Conservation (phyloP, 805 yeast genomes). For the Middelhovenomyces tepae region DNA sequence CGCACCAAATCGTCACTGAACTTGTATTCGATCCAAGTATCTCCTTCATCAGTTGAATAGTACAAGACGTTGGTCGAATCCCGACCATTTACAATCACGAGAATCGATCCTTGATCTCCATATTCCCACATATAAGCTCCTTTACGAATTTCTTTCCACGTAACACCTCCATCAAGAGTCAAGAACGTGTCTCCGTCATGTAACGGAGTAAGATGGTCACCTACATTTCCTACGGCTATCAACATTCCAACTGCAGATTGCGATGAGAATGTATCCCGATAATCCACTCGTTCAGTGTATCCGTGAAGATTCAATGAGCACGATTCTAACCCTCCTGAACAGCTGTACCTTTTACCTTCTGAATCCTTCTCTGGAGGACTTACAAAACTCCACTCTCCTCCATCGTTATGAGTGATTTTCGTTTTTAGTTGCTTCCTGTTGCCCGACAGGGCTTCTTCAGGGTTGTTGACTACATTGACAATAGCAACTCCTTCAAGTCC, state of each 20-base stretch:
- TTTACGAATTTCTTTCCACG: slow-evolving; percentile 73
- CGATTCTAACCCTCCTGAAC: slow-evolving; percentile 42
- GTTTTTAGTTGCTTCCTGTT: slow-evolving; percentile 55
- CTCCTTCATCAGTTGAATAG: slow-evolving; percentile 75
- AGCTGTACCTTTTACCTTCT: slow-evolving; percentile 45
- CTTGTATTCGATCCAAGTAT: slow-evolving; percentile 57
- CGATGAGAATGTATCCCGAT: slow-evolving; percentile 79
- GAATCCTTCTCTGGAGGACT: slow-evolving; percentile 63
- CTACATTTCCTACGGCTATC: slow-evolving; percentile 93
- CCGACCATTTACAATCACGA: slow-evolving; percentile 57
- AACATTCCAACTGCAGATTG: slow-evolving; percentile 83
- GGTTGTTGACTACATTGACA: slow-evolving; percentile 59
- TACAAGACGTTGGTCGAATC: slow-evolving; percentile 49
- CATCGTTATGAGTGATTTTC: slow-evolving; percentile 79
- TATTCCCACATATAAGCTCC: slow-evolving; percentile 88
- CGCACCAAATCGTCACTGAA: slow-evolving; percentile 50
- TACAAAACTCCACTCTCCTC: slow-evolving; percentile 73
- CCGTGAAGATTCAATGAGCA: slow-evolving; percentile 87
- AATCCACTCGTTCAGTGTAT: slow-evolving; percentile 76
- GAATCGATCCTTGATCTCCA: slow-evolving; percentile 88
- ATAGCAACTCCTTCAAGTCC: slow-evolving; percentile 79
- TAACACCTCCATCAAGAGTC: slow-evolving; percentile 82
- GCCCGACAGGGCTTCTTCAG: slow-evolving; percentile 36
- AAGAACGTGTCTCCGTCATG: slow-evolving; percentile 61
- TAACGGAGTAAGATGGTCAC: slow-evolving; percentile 41